Conservation (phyloP, 805 yeast species). For the Zygotorulaspora danielsina region DNA sequence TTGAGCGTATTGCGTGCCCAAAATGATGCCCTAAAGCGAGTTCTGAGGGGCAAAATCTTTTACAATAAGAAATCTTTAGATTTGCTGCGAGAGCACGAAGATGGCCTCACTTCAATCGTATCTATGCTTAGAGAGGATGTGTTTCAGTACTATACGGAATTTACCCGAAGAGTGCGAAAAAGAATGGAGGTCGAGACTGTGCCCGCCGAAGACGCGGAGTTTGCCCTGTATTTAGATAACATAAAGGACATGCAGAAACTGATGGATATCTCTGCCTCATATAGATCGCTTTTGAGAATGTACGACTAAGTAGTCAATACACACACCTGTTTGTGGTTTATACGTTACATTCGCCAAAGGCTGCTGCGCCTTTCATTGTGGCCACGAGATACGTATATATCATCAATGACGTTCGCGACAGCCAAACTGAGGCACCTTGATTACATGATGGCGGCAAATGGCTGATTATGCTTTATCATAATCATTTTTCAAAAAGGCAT, state of each 20-base stretch:
- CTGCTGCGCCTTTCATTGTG: too few species aligned
- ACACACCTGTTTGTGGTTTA: too few species aligned
- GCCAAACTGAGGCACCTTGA: too few species aligned
- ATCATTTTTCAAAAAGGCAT: too few species aligned
- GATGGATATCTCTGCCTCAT: slow-evolving; percentile 20
- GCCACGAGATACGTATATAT: too few species aligned
- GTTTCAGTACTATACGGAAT: slow-evolving; percentile 13
- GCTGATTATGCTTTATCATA: too few species aligned
- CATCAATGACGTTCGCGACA: too few species aligned
- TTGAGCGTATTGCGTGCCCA: slow-evolving; percentile 11
- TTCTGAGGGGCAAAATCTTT: slow-evolving; percentile 11
- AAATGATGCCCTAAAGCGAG: slow-evolving; percentile 13
- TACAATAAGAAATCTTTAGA: slow-evolving; percentile 16
- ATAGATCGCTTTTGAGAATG: slow-evolving; percentile 16
- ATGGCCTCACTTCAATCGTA: slow-evolving; percentile 18
- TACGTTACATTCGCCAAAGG: too few species aligned
- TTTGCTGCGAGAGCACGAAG: slow-evolving; percentile 21
- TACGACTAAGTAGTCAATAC: too few species aligned
- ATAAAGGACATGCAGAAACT: slow-evolving; percentile 20
- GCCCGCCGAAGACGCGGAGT: slow-evolving; percentile 23
- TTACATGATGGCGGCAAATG: too few species aligned
- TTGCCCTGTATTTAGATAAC: slow-evolving; percentile 19
- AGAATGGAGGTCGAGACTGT: slow-evolving; percentile 16
- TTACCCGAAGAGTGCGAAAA: slow-evolving; percentile 12
- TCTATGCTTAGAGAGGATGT: slow-evolving; percentile 20